Evolutionary conservation across 2,329 filamentous ascomycete species (phyloP), one percentile per base, ranked within the genome.

Genomic region (Ceratocystis eucalypticola): DNA sequence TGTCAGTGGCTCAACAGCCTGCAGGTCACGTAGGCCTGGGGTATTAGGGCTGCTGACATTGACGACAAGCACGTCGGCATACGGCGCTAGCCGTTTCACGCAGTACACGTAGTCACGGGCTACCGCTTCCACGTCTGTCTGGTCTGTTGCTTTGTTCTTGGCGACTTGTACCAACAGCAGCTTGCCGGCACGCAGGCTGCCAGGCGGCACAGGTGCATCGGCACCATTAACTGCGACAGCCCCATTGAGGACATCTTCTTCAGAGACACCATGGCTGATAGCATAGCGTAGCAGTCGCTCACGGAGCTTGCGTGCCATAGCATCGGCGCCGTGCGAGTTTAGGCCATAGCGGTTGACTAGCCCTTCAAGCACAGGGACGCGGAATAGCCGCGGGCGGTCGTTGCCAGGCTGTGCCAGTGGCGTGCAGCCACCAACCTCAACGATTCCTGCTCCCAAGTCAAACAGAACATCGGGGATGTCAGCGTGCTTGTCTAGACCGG

Each of bases 1-100:
- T 1, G 91, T 93, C 66, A 99, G 78, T 0, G 92, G 93, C 70
- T 88, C 91, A 0, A 87, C 84, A 1, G 89, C 88, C 76, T 99
- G 94, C 46, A 99, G 79, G 66, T 91, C 88, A 28, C 94, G 85
- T 62, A 97, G 81, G 0, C 94, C 93, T 0, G 93, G 93, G 0
- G 93, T 97, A 77, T 99, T 99, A 28, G 94, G 94, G 71, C 89
- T 95, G 72, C 91, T 96, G 62, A 99, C 94, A 72, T 99, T 99
- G 73, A 99, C 94, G 6, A 97, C 93, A n/a, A 99, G 78, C 45
- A 99, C 88, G 72, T 99, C 94, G 10, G 94, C 91, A 74, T 96
- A 99, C 63, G 82, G 87, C 3, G 88, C 94, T 46, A 99, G 79
- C 59, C 86, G 82, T 65, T 88, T 80, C 2, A 96, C 92, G 72